phyloP scores from a whole-genome alignment of 768 basidiomycete genomes.

The Boletus subcaerulescens region DNA sequence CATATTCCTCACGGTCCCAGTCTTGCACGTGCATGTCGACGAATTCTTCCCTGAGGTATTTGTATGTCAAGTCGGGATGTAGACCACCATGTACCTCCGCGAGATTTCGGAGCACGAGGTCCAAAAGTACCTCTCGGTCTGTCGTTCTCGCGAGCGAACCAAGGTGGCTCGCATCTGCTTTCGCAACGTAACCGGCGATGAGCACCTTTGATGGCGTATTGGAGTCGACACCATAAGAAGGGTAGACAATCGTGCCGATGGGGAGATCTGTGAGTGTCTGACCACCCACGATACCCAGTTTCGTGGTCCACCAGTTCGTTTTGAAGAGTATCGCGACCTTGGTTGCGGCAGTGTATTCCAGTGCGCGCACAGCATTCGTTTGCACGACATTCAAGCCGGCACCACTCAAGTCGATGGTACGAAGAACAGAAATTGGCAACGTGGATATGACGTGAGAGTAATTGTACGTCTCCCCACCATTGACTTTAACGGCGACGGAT shows the following conservation, averaged over 20 bases:
- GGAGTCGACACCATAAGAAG: slow-evolving; percentile 5
- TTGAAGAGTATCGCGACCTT: slow-evolving; percentile 12
- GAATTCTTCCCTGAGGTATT: background rate
- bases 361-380: slow-evolving; percentile 1
- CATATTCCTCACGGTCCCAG: slow-evolving; percentile 33
- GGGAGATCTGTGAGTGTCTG: slow-evolving; percentile 12
- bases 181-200: background rate
- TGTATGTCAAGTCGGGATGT: slow-evolving; percentile 6
- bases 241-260: slow-evolving; percentile 6
- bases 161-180: background rate
- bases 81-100: slow-evolving; percentile 1
- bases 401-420: background rate
- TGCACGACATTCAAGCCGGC: slow-evolving; percentile 7
- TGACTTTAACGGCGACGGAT: slow-evolving; percentile 7
- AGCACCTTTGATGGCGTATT: slow-evolving; percentile 10
- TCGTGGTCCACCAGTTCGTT: slow-evolving; percentile 13
- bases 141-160: background rate
- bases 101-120: slow-evolving; percentile 7
- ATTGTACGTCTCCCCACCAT: slow-evolving; percentile 1
- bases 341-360: background rate
- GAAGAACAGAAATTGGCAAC: slow-evolving; percentile 4
- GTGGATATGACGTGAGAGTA: slow-evolving; percentile 13
- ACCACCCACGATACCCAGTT: slow-evolving; percentile 8
- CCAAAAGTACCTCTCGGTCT: background rate
- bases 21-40: slow-evolving; percentile 26